Percentiles rank a stretch among this genome's conserved stretches.
Conservation (phyloP, 2,329 filamentous ascomycete species). For the Dryadomyces sulphureus region DNA sequence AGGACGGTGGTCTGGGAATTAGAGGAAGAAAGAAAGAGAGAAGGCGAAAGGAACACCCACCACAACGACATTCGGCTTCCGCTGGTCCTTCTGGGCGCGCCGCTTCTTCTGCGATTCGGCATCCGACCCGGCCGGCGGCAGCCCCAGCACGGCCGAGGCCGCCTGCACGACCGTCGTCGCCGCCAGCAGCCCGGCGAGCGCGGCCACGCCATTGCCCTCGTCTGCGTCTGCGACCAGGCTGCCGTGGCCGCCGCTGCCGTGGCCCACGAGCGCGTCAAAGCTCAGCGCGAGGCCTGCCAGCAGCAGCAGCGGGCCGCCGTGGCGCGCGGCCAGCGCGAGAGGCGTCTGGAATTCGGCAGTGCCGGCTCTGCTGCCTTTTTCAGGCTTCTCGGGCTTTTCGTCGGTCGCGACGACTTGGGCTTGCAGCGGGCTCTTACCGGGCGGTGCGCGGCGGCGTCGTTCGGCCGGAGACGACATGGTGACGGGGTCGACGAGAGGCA, state of each 20-base stretch:
- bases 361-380: background rate
- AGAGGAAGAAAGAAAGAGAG: background rate
- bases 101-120: constrained; percentile 27
- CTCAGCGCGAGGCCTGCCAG: constrained; percentile 14
- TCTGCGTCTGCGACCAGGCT: constrained; percentile 8
- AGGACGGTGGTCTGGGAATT: constrained; percentile 26
- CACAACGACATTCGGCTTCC: constrained; percentile 28
- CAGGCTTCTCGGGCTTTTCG: background rate
- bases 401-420: background rate
- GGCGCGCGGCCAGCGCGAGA: constrained; percentile 15
- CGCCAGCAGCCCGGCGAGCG: constrained; percentile 17
- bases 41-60: constrained; percentile 21
- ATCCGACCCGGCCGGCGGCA: constrained; percentile 43
- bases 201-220: constrained; percentile 9
- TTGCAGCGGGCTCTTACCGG: background rate
- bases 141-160: constrained; percentile 43
- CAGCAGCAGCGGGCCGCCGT: constrained; percentile 16
- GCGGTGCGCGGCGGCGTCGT: constrained; percentile 9
- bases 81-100: constrained; percentile 26
- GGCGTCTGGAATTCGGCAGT: constrained; percentile 3
- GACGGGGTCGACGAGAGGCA: constrained; percentile 19
- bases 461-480: constrained; percentile 15
- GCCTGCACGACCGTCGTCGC: constrained; percentile 17
- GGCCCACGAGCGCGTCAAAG: constrained; percentile 16
- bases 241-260: constrained; percentile 3